Evolutionary conservation across 1,139 yeast species (phyloP).

Genomic region (Hyphopichia pseudoburtonii): DNA sequence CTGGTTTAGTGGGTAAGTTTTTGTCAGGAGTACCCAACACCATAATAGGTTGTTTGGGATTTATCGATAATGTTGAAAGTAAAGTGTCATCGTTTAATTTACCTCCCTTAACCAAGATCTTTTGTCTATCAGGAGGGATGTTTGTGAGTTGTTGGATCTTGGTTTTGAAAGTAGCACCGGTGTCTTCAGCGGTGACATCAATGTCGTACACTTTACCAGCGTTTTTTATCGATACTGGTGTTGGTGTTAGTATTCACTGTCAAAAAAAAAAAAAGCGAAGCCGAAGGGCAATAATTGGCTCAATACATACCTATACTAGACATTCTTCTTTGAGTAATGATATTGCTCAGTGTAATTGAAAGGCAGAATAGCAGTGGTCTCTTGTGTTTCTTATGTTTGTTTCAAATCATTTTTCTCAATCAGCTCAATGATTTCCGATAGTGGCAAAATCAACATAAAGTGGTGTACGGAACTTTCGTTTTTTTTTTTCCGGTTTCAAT

Average conservation of each 20-base stretch:
- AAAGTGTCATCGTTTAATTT: slow-evolving; percentile 69
- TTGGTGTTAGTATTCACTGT: slow-evolving; percentile 14
- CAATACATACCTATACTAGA: no score
- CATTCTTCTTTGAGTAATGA: no score
- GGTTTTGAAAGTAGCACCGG: slow-evolving; percentile 69
- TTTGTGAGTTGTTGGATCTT: slow-evolving; percentile 73
- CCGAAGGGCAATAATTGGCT: no score
- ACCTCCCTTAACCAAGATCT: slow-evolving; percentile 86
- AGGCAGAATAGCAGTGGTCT: no score
- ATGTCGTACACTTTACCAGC: slow-evolving; percentile 82
- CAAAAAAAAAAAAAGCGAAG: no score
- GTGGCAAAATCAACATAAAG: neutral
- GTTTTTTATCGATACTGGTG: slow-evolving; percentile 65
- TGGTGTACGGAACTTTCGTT: neutral
- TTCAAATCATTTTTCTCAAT: no score
- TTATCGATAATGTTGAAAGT: slow-evolving; percentile 49
- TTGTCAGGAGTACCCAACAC: slow-evolving; percentile 88
- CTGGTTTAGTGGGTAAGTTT: slow-evolving; percentile 61
- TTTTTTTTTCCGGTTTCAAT: neutral
- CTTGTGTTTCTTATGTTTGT: no score
- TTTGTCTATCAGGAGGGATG: slow-evolving; percentile 86
- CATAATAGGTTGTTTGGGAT: slow-evolving; percentile 72
- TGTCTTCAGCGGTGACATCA: slow-evolving; percentile 53
- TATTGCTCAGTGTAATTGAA: no score
- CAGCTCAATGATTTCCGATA: no score